Base-by-base conservation (phyloP, 192 early-diverging fungal genomes). In the Linnemannia exigua region DNA sequence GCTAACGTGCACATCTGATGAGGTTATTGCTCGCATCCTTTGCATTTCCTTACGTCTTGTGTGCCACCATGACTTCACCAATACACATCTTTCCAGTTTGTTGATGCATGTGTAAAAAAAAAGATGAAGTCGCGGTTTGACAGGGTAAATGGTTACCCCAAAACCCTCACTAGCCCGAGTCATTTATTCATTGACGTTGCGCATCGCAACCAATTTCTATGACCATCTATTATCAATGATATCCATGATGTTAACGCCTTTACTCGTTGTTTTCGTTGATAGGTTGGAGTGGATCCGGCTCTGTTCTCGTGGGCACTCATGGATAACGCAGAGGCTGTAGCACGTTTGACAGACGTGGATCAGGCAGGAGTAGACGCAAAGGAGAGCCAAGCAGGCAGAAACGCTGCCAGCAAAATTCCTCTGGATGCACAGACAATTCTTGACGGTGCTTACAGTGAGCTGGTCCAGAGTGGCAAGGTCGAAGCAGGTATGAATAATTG, bases 241-340 rank as follows among this genome's bases (percentile, higher is more conserved):
- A 50, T 63, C 58, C 58, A 63, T 25, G 58, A n/a, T 14, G 51
- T n/a, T 72, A 20, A 33, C 33, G 2, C 52, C 22, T 47, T 37
- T 44, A 12, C 5, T 33, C 35, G 28, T 63, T 47, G 4, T 35
- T 63, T 46, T 77, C 28, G 51, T 37, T 31, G 16, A 22, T 72
- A 84, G 77, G 80, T 81, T 63, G 89, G 89, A 48, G 81, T 90
- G 19, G 87, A 89, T 80, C 73, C 81, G 46, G 92, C 92, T 6
- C 74, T 89, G 22, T 93, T 93, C 75, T 91, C 90, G 31, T 93
- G 92, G 92, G 90, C 90, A 25, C 75, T 93, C 47, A 93, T 93
- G 92, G 87, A 93, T 52, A 93, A 93, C 74, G 91, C 91, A 16
- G 92, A 91, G 28, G 81, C 36, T 28, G 87, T 89, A 35, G 91